Conservation (phyloP, 768 basidiomycete genomes). For the button mushroom (Agaricus bisporus) region DNA sequence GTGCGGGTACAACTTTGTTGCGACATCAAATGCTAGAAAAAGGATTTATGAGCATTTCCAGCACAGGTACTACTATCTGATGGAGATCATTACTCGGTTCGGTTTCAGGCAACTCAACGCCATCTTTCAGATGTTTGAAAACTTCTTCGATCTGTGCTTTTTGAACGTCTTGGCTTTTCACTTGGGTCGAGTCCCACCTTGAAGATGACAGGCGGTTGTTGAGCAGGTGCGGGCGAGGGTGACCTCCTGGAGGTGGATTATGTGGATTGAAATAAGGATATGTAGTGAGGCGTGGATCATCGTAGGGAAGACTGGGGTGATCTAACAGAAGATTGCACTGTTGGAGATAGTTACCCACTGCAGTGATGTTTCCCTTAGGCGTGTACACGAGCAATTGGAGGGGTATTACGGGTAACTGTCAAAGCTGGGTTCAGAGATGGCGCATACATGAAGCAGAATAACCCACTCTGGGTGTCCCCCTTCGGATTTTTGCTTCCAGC, state of each 20-base stretch:
- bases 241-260: conserved; percentile 69
- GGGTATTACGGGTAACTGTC: conserved; percentile 74
- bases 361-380: conserved; percentile 85
- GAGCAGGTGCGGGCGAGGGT: conserved; percentile 33
- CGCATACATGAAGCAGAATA: conserved; percentile 4
- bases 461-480: conserved; percentile 57
- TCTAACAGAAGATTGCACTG: conserved; percentile 66
- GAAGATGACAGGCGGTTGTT: conserved; percentile 35
- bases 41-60: conserved; percentile 9
- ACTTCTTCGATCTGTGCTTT: conserved; percentile 91
- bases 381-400: conserved; percentile 89
- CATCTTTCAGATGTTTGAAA: conserved; percentile 83
- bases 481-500: conserved; percentile 70
- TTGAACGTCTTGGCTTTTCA: conserved; percentile 87
- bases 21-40: conserved; percentile 56
- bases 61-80: conserved; percentile 1
- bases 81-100: conserved; percentile 60
- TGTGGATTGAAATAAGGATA: conserved; percentile 87
- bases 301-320: conserved; percentile 69
- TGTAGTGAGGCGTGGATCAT: conserved; percentile 51
- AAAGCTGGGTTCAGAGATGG: neutral
- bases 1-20: conserved; percentile 89
- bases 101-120: conserved; percentile 81
- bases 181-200: conserved; percentile 52
- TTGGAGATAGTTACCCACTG: conserved; percentile 73